phyloP scores from a whole-genome alignment of 257 asterid species.

The Nemophila menziesii region DNA sequence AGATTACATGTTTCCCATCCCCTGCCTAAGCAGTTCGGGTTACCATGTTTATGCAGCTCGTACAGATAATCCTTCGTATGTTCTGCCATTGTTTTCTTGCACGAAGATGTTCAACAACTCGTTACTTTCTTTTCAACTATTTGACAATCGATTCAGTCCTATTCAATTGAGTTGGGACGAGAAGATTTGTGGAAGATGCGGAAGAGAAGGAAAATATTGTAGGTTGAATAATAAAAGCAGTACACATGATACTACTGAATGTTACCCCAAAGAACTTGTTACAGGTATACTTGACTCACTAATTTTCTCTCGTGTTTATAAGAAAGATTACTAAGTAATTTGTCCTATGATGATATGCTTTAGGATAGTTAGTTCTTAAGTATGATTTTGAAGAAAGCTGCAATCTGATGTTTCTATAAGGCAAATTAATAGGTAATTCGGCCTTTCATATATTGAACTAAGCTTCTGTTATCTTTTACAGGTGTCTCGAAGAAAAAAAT shows the following conservation, averaged over 20 bases:
- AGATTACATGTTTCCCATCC: background rate
- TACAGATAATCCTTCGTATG: no score
- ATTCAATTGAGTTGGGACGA: background rate
- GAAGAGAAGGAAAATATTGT: constrained; percentile 15
- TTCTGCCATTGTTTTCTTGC: background rate
- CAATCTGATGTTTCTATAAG: no score
- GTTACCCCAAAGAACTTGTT: constrained; percentile 11
- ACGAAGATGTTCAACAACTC: background rate
- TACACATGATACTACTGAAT: constrained; percentile 18
- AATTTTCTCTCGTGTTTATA: background rate
- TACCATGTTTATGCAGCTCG: background rate
- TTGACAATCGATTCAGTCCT: background rate
- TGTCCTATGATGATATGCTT: background rate
- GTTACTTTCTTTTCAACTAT: background rate
- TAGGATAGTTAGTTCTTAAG: no score
- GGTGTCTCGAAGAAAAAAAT: background rate
- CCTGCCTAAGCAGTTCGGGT: background rate
- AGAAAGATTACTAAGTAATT: background rate
- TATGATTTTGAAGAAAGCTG: no score
- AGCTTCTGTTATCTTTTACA: background rate
- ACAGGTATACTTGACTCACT: background rate
- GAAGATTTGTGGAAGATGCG: constrained; percentile 23
- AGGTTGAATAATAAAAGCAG: constrained; percentile 8
- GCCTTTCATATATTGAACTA: background rate
- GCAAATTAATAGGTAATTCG: background rate